Evolutionary conservation across 2,329 filamentous ascomycete genomes (phyloP).

Genomic region (Pseudocercospora fuligena): DNA sequence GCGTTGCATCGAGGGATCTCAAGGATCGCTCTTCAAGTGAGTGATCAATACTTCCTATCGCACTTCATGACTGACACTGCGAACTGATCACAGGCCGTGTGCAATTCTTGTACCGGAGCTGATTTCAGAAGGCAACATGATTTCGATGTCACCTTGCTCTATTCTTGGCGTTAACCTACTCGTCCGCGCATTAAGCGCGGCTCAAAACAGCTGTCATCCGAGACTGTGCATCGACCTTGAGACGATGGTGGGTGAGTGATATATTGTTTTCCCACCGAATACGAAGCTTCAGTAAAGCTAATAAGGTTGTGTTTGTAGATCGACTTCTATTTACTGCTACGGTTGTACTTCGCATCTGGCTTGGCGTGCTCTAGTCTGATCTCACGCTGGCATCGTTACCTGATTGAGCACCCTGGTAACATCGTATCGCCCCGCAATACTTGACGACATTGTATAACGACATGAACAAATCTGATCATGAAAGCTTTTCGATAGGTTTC

Average conservation of each 20-base stretch:
- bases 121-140: neutral
- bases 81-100: neutral
- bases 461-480: neutral
- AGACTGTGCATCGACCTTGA: neutral
- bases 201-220: neutral
- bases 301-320: neutral
- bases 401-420: slow-evolving; percentile 1
- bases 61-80: no score
- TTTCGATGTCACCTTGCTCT: neutral
- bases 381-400: slow-evolving; percentile 7
- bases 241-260: neutral
- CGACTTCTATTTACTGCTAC: slow-evolving; percentile 1
- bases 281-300: neutral
- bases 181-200: neutral
- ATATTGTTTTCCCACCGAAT: slow-evolving; percentile 3
- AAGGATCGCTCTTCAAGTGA: neutral
- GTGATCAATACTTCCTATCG: neutral
- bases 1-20: neutral
- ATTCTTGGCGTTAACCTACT: neutral
- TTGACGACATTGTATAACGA: slow-evolving; percentile 5
- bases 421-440: slow-evolving; percentile 8
- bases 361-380: slow-evolving; percentile 4
- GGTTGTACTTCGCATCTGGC: neutral
- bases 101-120: neutral
- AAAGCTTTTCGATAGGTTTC: neutral